phyloP scores from a whole-genome alignment of 148 eudicot genomes.

The Cornus suecica region DNA sequence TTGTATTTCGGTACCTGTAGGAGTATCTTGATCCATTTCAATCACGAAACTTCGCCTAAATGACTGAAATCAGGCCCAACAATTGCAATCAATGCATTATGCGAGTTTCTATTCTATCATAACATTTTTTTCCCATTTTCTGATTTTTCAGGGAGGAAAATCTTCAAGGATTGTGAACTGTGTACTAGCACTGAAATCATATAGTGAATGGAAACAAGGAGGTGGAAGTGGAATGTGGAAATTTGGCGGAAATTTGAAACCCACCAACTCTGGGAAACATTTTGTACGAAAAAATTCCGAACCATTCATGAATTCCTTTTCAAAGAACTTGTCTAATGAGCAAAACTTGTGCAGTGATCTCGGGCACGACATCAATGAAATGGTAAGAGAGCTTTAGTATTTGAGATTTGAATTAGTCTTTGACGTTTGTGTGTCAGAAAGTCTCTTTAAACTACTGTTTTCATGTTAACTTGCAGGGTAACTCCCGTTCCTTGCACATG shows the following conservation, averaged over 20 bases:
- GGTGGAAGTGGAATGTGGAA: slow-evolving; percentile 72
- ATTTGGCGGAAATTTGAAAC: slow-evolving; percentile 49
- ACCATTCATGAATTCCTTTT: slow-evolving; percentile 53
- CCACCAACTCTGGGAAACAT: slow-evolving; percentile 39
- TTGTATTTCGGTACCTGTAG: not conserved
- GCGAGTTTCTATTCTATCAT: not conserved
- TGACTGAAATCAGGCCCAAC: not conserved
- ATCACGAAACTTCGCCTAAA: not conserved
- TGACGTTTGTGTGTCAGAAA: slow-evolving; percentile 6
- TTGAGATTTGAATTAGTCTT: slow-evolving; percentile 1
- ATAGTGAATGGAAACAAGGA: slow-evolving; percentile 61
- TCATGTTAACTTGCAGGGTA: slow-evolving; percentile 37
- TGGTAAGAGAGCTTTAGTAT: slow-evolving; percentile 34
- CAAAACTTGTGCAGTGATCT: slow-evolving; percentile 27
- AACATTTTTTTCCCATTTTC: not conserved
- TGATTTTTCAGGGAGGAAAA: slow-evolving; percentile 71
- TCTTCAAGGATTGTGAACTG: slow-evolving; percentile 75
- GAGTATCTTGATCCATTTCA: not conserved
- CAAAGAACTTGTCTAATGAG: slow-evolving; percentile 43
- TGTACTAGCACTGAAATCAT: slow-evolving; percentile 72
- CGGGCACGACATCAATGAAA: slow-evolving; percentile 46
- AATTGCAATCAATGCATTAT: not conserved
- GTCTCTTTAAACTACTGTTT: not conserved
- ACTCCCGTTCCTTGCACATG: slow-evolving; percentile 42
- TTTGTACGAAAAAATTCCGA: slow-evolving; percentile 67